Evolutionary conservation across 2,329 filamentous ascomycete species (phyloP), one percentile per base, ranked within the genome.

Genomic region (Pseudogymnoascus sp.): DNA sequence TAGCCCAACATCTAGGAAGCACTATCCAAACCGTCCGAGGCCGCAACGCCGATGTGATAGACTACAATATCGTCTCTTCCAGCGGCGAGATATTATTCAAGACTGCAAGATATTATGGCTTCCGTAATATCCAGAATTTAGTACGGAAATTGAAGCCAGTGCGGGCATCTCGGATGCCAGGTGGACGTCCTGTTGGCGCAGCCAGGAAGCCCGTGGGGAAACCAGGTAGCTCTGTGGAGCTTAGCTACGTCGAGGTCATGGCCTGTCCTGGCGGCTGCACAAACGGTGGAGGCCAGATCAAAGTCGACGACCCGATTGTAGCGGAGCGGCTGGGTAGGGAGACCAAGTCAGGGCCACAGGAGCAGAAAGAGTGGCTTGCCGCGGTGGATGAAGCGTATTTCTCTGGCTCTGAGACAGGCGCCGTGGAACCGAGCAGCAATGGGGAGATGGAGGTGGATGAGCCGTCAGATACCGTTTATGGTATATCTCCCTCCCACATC

Each of bases 251-350:
- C 29, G 95, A 99, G 77, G 95, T 99, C 64, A 99, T 99, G 95
- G 95, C 95, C 13, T 99, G 95, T 75, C 95, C 95, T 0, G 95
- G 95, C n/a, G 95, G 95, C 2, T 99, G 95, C 77, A 99, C 95
- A 62, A 99, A 99, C 70, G 95, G 95, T 1, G 95, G 95, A 38
- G 95, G 95, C 0, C 95, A 99, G 78, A 88, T 99, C 73, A 96
- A 96, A 72, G 85, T 91, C 26, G 90, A 91, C 62, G 95, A 97
- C 73, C 85, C 89, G 6, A 77, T 85, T 11, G 76, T 88, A 9
- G 70, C 80, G 44, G 80, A 81, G 65, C 79, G 79, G 59, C 80
- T 77, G 66, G 76, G 78, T 2, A 68, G 78, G 13, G 73, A 75
- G 2, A 74, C 76, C 33, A 89, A 88, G 70, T 82, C 87, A 31